Conservation (phyloP, 1,284 basidiomycete genomes). For the Vanrija humicola region DNA sequence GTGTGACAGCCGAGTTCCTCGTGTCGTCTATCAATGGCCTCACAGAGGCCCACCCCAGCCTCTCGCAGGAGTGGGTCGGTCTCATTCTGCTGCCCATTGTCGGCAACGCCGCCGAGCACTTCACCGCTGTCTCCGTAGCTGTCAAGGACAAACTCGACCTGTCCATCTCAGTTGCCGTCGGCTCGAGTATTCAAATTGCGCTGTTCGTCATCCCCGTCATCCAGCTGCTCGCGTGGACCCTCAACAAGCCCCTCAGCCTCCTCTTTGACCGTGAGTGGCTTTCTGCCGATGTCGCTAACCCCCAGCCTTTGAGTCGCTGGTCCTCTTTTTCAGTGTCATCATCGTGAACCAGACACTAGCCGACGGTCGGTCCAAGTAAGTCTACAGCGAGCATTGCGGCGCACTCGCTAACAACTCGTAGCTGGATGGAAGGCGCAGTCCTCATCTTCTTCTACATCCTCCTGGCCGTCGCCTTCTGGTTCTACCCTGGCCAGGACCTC, state of each 20-base stretch:
- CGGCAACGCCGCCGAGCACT: slow-evolving; percentile 61
- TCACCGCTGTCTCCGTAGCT: slow-evolving; percentile 81
- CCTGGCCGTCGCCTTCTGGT: slow-evolving; percentile 49
- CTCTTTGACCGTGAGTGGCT: slow-evolving; percentile 40
- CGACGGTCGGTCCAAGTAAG: slow-evolving; percentile 54
- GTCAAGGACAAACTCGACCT: slow-evolving; percentile 62
- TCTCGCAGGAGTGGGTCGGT: slow-evolving; percentile 73
- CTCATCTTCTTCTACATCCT: slow-evolving; percentile 54
- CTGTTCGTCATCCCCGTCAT: slow-evolving; percentile 73
- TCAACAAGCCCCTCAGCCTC: slow-evolving; percentile 52
- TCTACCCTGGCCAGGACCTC: no score
- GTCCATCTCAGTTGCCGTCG: slow-evolving; percentile 71
- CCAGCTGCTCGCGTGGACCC: slow-evolving; percentile 53
- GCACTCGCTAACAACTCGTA: slow-evolving; percentile 49
- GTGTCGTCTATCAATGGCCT: slow-evolving; percentile 47
- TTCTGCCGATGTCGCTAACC: slow-evolving; percentile 10
- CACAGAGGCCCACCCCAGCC: slow-evolving; percentile 43
- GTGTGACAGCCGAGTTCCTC: slow-evolving; percentile 71
- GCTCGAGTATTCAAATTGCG: slow-evolving; percentile 89
- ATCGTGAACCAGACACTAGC: slow-evolving; percentile 76
- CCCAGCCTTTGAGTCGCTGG: slow-evolving; percentile 49
- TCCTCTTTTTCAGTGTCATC: slow-evolving; percentile 62
- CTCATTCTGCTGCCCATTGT: slow-evolving; percentile 56
- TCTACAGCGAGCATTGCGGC: background rate
- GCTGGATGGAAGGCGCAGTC: slow-evolving; percentile 54